Base-by-base conservation (phyloP, 1,284 basidiomycete species). In the Takashimella tepidaria region DNA sequence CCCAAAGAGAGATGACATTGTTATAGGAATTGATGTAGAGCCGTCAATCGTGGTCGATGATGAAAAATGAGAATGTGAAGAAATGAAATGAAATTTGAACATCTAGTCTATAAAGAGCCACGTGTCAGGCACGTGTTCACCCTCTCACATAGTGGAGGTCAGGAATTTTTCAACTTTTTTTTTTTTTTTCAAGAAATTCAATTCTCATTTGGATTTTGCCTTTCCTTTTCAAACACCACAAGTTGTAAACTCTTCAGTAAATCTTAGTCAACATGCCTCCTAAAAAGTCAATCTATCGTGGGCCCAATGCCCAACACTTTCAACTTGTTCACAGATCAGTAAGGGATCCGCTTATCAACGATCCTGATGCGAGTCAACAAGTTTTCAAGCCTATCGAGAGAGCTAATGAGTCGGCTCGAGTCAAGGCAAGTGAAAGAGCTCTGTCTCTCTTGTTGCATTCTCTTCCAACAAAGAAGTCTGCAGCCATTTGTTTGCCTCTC, bases 241-340 rank as follows among this genome's bases (percentile, higher is more conserved):
- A 20, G 11, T 45, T 26, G n/a, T n/a, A n/a, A n/a, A n/a, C n/a
- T n/a, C n/a, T n/a, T n/a, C n/a, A n/a, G n/a, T n/a, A n/a, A 5
- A 13, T 3, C 3, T 20, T 45, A 11, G 42, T 42, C 60, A 60
- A n/a, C 40, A 76, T 75, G 73, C 60, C 75, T n/a, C 72, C 74
- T 13, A 88, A 85, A 75, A 75, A 75, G 55, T 95, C 92, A 24
- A 84, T 92, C 66, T 98, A 89, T 79, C 86, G 92, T 60, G 85
- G 86, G 64, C 88, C 91, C 10, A 87, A 88, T 5, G 84, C 88
- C 53, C 85, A 88, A 71, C 92, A 97, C 75, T 98, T 93, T 67
- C 92, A 98, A 79, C 87, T 99, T 47, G 93, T 99, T 23, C 92
- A 98, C 74, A 83, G 96, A 58, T 98, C 95, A 10, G 92, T 93